Evolutionary conservation across 2,329 filamentous ascomycete species (phyloP), one percentile per base, ranked within the genome.

Genomic region (Pseudocercospora eumusae): DNA sequence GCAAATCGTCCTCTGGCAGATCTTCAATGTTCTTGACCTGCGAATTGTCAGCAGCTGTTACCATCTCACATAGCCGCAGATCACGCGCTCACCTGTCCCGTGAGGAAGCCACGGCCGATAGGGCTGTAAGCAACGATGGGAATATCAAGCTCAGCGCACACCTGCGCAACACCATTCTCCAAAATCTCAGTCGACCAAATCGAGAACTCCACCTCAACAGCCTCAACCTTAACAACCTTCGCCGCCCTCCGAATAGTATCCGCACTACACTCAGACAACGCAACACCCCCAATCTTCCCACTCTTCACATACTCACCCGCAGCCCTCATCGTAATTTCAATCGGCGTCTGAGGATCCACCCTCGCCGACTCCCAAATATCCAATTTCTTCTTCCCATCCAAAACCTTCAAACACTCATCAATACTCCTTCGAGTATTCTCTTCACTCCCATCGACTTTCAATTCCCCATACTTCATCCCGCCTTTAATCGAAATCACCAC

Each of bases 41-140:
- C 13, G 31, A 31, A 27, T 27, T 28, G 49, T 40, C 36, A 40
- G 36, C 36, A 40, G 5, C 15, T 40, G 25, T 9, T n/a, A 15
- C 6, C 25, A 20, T 4, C 4, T n/a, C 20, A 13, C 9, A 1
- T 47, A 47, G 36, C 36, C n/a, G 36, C 36, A 40, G 20, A 49
- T 2, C 10, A 31, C 15, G 25, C 3, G 8, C 49, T 31, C 25
- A 52, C 49, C 49, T 81, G 72, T 0, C 84, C 83, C 0, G 83
- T 83, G 59, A 87, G 68, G 76, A 85, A 83, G 0, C 86, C 86
- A 25, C 84, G 79, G 4, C 89, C 87, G 0, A 92, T 79, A 0
- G 90, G 90, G 49, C 87, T 88, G 76, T 92, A 93, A 0, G 88
- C 88, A 36, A 91, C 76, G 53, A 93, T 77, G 0, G 88, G 87